phyloP scores from a whole-genome alignment of 371 early-diverging fungal genomes.

The Actinomortierella wolfii region DNA sequence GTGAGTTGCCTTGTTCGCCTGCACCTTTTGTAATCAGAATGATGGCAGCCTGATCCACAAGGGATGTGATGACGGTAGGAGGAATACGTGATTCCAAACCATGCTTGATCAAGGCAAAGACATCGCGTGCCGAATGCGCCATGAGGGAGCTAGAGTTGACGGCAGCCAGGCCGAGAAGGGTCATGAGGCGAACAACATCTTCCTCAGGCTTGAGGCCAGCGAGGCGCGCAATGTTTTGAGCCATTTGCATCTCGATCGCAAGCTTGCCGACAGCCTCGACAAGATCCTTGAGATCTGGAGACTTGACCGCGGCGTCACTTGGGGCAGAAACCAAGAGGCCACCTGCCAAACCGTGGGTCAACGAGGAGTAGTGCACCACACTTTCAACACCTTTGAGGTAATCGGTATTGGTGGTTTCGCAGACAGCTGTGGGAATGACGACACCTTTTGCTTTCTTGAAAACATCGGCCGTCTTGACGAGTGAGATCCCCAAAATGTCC shows the following conservation, averaged over 20 bases:
- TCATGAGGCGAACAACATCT: slow-evolving; percentile 19
- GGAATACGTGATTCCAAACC: slow-evolving; percentile 18
- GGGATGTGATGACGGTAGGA: slow-evolving; percentile 5
- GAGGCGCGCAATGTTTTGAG: slow-evolving; percentile 33
- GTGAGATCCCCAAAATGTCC: slow-evolving; percentile 28
- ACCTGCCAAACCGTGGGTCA: slow-evolving; percentile 35
- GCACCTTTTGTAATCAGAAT: slow-evolving; percentile 24
- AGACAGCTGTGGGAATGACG: slow-evolving; percentile 16
- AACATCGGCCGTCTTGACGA: slow-evolving; percentile 36
- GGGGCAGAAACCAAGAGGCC: slow-evolving; percentile 26
- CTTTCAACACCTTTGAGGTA: slow-evolving; percentile 41
- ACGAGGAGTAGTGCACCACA: slow-evolving; percentile 33
- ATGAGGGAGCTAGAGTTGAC: slow-evolving; percentile 10
- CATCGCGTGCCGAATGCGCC: slow-evolving; percentile 40
- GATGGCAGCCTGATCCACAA: slow-evolving; percentile 16
- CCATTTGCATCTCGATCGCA: slow-evolving; percentile 37
- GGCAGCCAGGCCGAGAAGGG: slow-evolving; percentile 27
- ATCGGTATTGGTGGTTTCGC: slow-evolving; percentile 38
- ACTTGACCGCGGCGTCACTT: slow-evolving; percentile 12
- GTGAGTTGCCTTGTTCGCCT: not conserved
- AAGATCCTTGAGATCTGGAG: slow-evolving; percentile 16
- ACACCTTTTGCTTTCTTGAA: slow-evolving; percentile 28
- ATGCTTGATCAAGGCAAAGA: slow-evolving; percentile 19
- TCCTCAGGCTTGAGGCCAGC: slow-evolving; percentile 21
- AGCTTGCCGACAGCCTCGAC: slow-evolving; percentile 28